phyloP scores from a whole-genome alignment of 192 early-diverging fungal species.

The Tieghemiomyces parasiticus region DNA sequence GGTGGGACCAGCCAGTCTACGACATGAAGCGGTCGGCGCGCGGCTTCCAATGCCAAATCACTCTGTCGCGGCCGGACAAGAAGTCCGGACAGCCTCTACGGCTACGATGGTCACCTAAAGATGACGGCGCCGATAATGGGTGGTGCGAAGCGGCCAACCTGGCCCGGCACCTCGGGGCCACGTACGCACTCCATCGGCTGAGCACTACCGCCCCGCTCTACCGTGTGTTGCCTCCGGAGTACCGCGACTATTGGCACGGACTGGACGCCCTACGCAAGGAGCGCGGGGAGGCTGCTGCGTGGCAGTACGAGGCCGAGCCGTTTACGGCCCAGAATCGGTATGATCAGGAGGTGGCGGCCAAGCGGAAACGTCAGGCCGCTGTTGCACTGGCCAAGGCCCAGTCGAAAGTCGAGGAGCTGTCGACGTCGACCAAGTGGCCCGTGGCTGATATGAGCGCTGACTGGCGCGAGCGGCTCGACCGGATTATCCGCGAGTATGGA shows the following conservation, averaged over 20 bases:
- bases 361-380: background rate
- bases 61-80: conserved; percentile 27
- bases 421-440: conserved; percentile 28
- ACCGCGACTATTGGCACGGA: conserved; percentile 54
- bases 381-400: conserved; percentile 16
- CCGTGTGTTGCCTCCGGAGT: conserved; percentile 55
- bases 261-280: conserved; percentile 39
- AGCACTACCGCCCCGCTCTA: conserved; percentile 51
- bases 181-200: conserved; percentile 62
- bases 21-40: conserved; percentile 30
- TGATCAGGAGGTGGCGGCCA: conserved; percentile 17
- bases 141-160: conserved; percentile 27
- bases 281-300: conserved; percentile 17
- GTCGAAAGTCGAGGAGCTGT: conserved; percentile 14
- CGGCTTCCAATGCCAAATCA: conserved; percentile 14
- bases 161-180: conserved; percentile 56
- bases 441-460: conserved; percentile 50
- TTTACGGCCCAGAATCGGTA: conserved; percentile 42
- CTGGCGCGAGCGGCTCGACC: conserved; percentile 40
- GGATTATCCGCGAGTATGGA: conserved; percentile 37
- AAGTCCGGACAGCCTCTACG: conserved; percentile 20
- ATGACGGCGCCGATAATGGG: background rate
- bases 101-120: conserved; percentile 10
- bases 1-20: conserved; percentile 57
- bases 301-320: conserved; percentile 63